A percentile compares a stretch with the other conserved stretches of the same genome.
Evolutionary conservation across 2,329 filamentous ascomycete genomes (phyloP).

Genomic region (Cryphonectria radicalis): DNA sequence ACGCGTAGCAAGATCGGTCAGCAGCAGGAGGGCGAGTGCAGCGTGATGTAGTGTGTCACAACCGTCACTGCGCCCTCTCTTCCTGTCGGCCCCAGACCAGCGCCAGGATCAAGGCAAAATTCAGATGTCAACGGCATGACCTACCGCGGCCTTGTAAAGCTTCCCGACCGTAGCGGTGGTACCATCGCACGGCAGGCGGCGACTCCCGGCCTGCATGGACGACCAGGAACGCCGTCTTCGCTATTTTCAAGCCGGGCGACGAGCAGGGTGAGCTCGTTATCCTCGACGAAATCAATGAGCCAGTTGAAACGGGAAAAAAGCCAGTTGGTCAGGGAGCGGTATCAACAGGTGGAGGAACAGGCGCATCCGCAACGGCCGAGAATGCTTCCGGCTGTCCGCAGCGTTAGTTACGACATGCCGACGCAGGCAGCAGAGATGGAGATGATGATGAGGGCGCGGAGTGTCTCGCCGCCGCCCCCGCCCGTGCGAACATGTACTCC

Average conservation of each 20-base stretch:
- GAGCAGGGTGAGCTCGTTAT: slow-evolving; percentile 8
- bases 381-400: slow-evolving; percentile 22
- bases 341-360: slow-evolving; percentile 26
- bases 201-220: slow-evolving; percentile 13
- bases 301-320: slow-evolving; percentile 11
- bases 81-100: slow-evolving; percentile 10
- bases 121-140: slow-evolving; percentile 5
- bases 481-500: background rate
- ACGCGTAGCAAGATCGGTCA: slow-evolving; percentile 80
- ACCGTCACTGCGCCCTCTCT: slow-evolving; percentile 11
- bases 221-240: slow-evolving; percentile 17
- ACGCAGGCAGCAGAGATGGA: slow-evolving; percentile 28
- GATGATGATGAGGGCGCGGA: slow-evolving; percentile 20
- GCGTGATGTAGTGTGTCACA: slow-evolving; percentile 67
- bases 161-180: background rate
- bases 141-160: slow-evolving; percentile 20
- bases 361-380: slow-evolving; percentile 18
- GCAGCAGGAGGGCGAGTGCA: slow-evolving; percentile 87
- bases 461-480: slow-evolving; percentile 14
- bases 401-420: slow-evolving; percentile 26
- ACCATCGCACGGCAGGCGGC: slow-evolving; percentile 9
- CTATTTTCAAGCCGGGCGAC: background rate
- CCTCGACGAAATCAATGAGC: slow-evolving; percentile 2
- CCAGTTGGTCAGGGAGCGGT: slow-evolving; percentile 24
- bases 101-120: slow-evolving; percentile 6